Percentiles rank a stretch among this genome's conserved stretches.
Evolutionary conservation across 805 yeast species (phyloP).

Genomic region (Ogataea nonfermentans): DNA sequence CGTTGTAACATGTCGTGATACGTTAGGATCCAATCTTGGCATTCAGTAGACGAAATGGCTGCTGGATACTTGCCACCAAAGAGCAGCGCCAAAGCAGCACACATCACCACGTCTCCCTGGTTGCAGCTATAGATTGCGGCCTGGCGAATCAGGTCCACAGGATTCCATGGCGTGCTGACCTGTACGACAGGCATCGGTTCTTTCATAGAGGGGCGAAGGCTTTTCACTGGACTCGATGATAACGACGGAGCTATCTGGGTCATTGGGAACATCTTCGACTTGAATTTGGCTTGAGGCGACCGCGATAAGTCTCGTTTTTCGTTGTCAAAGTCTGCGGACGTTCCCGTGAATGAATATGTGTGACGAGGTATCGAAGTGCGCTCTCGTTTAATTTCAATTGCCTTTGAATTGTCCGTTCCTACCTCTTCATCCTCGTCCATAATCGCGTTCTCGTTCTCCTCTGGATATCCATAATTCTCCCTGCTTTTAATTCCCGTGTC

Average conservation of each 20-base stretch:
- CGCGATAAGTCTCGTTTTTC: constrained; percentile 27
- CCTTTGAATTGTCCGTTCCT: constrained; percentile 7
- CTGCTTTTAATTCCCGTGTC: constrained; percentile 5
- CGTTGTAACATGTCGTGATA: constrained; percentile 56
- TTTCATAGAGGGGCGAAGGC: constrained; percentile 24
- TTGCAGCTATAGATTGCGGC: constrained; percentile 52
- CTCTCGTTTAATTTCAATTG: constrained; percentile 21
- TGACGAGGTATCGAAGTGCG: constrained; percentile 17
- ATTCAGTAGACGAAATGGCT: constrained; percentile 28
- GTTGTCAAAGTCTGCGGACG: constrained; percentile 36
- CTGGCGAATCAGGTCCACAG: constrained; percentile 46
- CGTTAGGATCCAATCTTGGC: constrained; percentile 54
- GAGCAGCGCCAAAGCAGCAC: constrained; percentile 54
- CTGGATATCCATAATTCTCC: constrained; percentile 1
- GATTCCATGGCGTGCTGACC: constrained; percentile 51
- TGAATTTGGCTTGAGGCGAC: constrained; percentile 21
- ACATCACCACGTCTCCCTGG: constrained; percentile 65
- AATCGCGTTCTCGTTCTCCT: constrained; percentile 26
- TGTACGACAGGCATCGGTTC: constrained; percentile 6
- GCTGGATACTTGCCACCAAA: constrained; percentile 44
- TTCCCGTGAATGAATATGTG: constrained; percentile 34
- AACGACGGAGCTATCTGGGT: constrained; percentile 14
- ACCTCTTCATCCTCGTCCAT: constrained; percentile 25
- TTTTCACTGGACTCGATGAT: constrained; percentile 14
- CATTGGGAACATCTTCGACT: constrained; percentile 11